Conservation (phyloP, 2,329 filamentous ascomycete species). For the Penicillium sp. region DNA sequence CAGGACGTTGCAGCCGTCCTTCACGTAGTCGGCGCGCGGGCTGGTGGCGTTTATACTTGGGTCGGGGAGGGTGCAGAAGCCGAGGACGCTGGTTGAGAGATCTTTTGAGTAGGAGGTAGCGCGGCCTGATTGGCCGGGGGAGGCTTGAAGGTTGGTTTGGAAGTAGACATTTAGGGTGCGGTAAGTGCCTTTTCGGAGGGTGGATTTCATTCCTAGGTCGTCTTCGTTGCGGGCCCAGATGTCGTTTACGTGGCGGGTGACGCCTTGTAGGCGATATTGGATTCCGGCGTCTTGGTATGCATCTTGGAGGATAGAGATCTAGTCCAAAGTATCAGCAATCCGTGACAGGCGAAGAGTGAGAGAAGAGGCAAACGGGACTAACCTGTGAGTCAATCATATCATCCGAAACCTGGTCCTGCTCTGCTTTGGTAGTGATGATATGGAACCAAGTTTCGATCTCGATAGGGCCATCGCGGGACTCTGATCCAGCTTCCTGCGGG, state of each 20-base stretch:
- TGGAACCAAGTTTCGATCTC: slow-evolving; percentile 48
- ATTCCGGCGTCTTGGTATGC: slow-evolving; percentile 50
- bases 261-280: slow-evolving; percentile 51
- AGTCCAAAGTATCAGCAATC: neutral
- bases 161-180: slow-evolving; percentile 61
- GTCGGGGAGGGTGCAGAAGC: slow-evolving; percentile 55
- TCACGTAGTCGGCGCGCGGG: slow-evolving; percentile 45
- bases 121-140: slow-evolving; percentile 23
- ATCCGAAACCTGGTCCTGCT: slow-evolving; percentile 31
- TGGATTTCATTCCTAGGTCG: slow-evolving; percentile 54
- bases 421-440: slow-evolving; percentile 39
- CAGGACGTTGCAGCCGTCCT: slow-evolving; percentile 60
- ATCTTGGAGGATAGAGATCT: slow-evolving; percentile 46
- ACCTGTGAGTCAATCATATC: slow-evolving; percentile 41
- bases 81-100: slow-evolving; percentile 46
- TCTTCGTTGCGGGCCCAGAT: slow-evolving; percentile 55
- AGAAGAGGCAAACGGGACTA: slow-evolving; percentile 5
- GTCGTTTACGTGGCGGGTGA: slow-evolving; percentile 56
- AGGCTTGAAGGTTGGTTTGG: slow-evolving; percentile 53
- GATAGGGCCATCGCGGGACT: slow-evolving; percentile 30
- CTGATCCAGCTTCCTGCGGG: slow-evolving; percentile 10
- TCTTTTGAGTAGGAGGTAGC: slow-evolving; percentile 14
- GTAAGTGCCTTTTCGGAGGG: slow-evolving; percentile 57
- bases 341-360: slow-evolving; percentile 6
- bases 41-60: slow-evolving; percentile 42